Percentiles rank a stretch among this genome's conserved stretches.
These are phyloP conservation scores for Brassica incana DNA, from an alignment of 345 rosid species.

Conservation along the genomic window DNA sequence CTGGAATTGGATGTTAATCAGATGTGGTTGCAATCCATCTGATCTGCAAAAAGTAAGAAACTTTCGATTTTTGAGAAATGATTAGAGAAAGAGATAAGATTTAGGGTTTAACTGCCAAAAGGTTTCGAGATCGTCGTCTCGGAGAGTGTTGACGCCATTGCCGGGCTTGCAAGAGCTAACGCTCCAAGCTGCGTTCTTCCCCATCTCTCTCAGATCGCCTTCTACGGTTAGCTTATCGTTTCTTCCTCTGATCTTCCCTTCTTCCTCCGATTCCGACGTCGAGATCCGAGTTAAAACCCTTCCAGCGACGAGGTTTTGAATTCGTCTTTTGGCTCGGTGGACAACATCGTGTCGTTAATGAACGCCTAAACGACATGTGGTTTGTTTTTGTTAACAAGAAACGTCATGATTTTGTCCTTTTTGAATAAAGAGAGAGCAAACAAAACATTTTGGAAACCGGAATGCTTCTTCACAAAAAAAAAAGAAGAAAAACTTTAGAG, in stretches of 20 bases:
- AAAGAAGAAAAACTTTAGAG: no score
- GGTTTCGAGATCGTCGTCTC: conserved; percentile 53
- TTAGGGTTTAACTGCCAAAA: conserved; percentile 73
- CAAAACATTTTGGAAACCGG: background rate
- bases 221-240: conserved; percentile 54
- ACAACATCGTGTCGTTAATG: conserved; percentile 15
- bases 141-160: conserved; percentile 30
- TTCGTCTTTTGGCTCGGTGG: conserved; percentile 1
- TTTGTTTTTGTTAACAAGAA: background rate
- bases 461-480: no score
- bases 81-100: background rate
- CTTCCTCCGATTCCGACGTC: conserved; percentile 45
- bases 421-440: background rate
- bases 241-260: conserved; percentile 76
- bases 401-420: background rate
- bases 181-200: conserved; percentile 93
- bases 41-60: conserved; percentile 49
- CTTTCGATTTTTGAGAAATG: background rate
- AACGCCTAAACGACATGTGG: background rate
- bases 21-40: conserved; percentile 94
- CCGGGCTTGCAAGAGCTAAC: conserved; percentile 97
- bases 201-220: conserved; percentile 84
- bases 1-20: conserved; percentile 92
- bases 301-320: conserved; percentile 26
- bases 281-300: no score